Evolutionary conservation across 2,329 filamentous ascomycete genomes (phyloP).

Genomic region (Paracamarosporium sp.): DNA sequence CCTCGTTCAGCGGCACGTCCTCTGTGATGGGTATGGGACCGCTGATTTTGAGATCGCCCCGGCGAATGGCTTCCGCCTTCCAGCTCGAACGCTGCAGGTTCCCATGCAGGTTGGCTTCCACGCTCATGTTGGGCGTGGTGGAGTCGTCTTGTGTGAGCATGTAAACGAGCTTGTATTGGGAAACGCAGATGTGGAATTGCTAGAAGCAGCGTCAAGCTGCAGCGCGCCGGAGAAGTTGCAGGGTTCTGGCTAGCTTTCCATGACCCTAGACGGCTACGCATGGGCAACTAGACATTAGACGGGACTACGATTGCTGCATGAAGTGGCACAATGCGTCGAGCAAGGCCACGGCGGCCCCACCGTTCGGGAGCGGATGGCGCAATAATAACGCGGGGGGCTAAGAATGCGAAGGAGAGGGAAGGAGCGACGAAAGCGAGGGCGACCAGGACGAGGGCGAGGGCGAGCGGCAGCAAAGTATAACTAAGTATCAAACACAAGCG

Average conservation of each 20-base stretch:
- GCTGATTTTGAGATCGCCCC: slow-evolving; percentile 47
- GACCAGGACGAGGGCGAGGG: neutral
- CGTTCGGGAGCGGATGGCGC: slow-evolving; percentile 9
- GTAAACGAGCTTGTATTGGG: slow-evolving; percentile 23
- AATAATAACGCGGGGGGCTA: slow-evolving; percentile 6
- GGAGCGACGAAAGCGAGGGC: slow-evolving; percentile 3
- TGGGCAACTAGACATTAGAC: slow-evolving; percentile 24
- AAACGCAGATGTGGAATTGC: neutral
- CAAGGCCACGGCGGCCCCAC: slow-evolving; percentile 5
- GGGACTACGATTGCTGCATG: slow-evolving; percentile 30
- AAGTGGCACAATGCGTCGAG: neutral
- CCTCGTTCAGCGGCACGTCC: slow-evolving; percentile 41
- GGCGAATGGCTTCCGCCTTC: slow-evolving; percentile 49
- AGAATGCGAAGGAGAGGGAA: neutral
- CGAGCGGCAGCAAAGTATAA: slow-evolving; percentile 23
- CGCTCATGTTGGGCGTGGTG: slow-evolving; percentile 39
- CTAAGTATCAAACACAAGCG: slow-evolving; percentile 40
- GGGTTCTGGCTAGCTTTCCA: slow-evolving; percentile 1
- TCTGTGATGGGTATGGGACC: slow-evolving; percentile 48
- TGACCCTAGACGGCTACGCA: slow-evolving; percentile 4
- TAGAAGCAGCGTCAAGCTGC: slow-evolving; percentile 11
- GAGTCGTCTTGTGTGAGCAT: slow-evolving; percentile 44
- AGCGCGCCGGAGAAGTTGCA: slow-evolving; percentile 4
- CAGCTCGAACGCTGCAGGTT: slow-evolving; percentile 43
- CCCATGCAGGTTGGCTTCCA: slow-evolving; percentile 29